phyloP scores from a whole-genome alignment of 2,329 filamentous ascomycete genomes.

The Triangularia verruculosa region DNA sequence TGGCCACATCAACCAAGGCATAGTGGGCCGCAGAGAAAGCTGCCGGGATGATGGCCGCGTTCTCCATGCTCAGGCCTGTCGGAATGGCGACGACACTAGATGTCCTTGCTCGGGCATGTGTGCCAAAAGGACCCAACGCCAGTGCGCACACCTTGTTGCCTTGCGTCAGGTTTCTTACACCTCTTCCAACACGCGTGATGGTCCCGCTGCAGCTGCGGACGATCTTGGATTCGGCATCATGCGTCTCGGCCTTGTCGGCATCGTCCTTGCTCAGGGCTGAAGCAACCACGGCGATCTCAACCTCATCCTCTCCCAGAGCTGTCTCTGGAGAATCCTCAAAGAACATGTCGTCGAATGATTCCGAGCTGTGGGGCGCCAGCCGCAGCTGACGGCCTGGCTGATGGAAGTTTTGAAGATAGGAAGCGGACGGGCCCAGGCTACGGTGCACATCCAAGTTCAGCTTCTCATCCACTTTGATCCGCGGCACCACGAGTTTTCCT shows the following conservation, averaged over 20 bases:
- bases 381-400: constrained; percentile 20
- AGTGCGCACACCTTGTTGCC: constrained; percentile 25
- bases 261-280: constrained; percentile 26
- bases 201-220: constrained; percentile 25
- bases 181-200: constrained; percentile 26
- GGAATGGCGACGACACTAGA: constrained; percentile 24
- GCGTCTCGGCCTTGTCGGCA: constrained; percentile 9
- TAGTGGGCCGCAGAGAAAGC: constrained; percentile 23
- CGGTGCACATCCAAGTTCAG: constrained; percentile 30
- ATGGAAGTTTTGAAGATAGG: constrained; percentile 26
- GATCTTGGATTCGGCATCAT: constrained; percentile 1
- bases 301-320: constrained; percentile 24
- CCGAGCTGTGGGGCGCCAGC: constrained; percentile 18
- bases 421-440: constrained; percentile 20
- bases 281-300: constrained; percentile 28
- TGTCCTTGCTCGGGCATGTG: constrained; percentile 19
- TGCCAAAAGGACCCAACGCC: constrained; percentile 22
- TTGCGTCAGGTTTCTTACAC: constrained; percentile 14
- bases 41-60: constrained; percentile 22
- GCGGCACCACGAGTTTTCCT: constrained; percentile 27
- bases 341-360: constrained; percentile 17
- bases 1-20: constrained; percentile 19
- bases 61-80: constrained; percentile 14
- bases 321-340: constrained; percentile 18
- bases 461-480: constrained; percentile 26